phyloP scores from a whole-genome alignment of 139 green algal species.

The Parachlorella kessleri region DNA sequence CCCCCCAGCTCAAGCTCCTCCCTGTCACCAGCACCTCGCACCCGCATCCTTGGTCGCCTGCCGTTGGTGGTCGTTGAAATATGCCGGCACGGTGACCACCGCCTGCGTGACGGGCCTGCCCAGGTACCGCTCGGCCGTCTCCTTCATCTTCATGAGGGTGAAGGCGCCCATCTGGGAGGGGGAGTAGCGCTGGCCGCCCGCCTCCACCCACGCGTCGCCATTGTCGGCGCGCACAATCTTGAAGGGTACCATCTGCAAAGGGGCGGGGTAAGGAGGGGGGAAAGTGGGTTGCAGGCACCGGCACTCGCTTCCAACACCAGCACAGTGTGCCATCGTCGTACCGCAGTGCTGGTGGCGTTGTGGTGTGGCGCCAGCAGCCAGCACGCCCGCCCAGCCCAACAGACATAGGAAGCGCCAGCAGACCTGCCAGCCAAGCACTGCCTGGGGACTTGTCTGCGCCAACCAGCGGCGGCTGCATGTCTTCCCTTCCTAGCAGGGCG shows the following conservation, averaged over 20 bases:
- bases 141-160: conserved; percentile 97
- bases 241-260: conserved; percentile 93
- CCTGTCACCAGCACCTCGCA: background rate
- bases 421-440: too few relatives aligned
- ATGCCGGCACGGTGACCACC: conserved; percentile 97
- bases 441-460: background rate
- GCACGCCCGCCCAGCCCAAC: too few relatives aligned
- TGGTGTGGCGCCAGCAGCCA: too few relatives aligned
- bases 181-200: conserved; percentile 89
- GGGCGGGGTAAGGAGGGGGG: background rate
- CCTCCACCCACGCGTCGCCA: conserved; percentile 99
- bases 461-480: too few relatives aligned
- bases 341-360: too few relatives aligned
- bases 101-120: conserved; percentile 87
- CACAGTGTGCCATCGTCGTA: too few relatives aligned
- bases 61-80: conserved; percentile 99
- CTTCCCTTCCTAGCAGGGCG: too few relatives aligned
- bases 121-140: conserved; percentile 96
- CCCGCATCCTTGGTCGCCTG: conserved; percentile 81
- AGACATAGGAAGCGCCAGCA: too few relatives aligned
- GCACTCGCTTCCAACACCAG: too few relatives aligned
- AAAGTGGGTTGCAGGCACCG: too few relatives aligned
- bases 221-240: conserved; percentile 90
- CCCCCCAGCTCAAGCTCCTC: too few relatives aligned
- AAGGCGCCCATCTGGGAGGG: conserved; percentile 95